A percentile compares a stretch with the other conserved stretches of the same genome.
These are phyloP conservation scores for Phytophthora pini DNA, from an alignment of 352 stramenopile genomes.

Conservation along the genomic window DNA sequence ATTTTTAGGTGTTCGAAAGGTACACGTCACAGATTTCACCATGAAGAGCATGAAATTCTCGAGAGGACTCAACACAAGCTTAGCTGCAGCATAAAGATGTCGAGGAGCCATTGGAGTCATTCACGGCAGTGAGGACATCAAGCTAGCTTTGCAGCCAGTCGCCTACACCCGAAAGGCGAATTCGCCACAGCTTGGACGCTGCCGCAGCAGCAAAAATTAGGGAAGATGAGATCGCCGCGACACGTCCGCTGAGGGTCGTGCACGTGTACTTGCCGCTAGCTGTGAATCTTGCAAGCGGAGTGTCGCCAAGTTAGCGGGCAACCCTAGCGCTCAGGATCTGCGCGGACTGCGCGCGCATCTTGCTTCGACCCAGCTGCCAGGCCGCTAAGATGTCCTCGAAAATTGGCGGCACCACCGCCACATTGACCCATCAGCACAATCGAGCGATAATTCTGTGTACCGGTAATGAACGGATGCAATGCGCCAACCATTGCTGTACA, in stretches of 20 bases:
- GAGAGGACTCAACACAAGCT: conserved; percentile 20
- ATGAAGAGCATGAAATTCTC: not conserved
- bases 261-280: conserved; percentile 2
- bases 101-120: conserved; percentile 12
- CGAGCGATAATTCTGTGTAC: not conserved
- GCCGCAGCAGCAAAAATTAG: conserved; percentile 6
- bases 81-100: conserved; percentile 16
- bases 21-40: conserved; percentile 26
- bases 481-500: no score
- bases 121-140: conserved; percentile 1
- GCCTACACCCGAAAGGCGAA: not conserved
- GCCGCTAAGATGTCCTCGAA: conserved; percentile 26
- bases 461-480: no score
- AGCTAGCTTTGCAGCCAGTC: conserved; percentile 22
- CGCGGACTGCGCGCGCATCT: conserved; percentile 1
- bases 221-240: conserved; percentile 26
- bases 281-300: conserved; percentile 19
- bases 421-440: conserved; percentile 3
- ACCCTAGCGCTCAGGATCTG: conserved; percentile 16
- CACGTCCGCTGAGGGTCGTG: not conserved
- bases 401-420: conserved; percentile 10
- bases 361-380: conserved; percentile 24
- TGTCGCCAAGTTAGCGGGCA: not conserved
- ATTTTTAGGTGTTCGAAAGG: conserved; percentile 17
- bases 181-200: conserved; percentile 1